These are phyloP conservation scores for Pythium brachiatum DNA, from an alignment of 352 stramenopile species.

Conservation along the genomic window DNA sequence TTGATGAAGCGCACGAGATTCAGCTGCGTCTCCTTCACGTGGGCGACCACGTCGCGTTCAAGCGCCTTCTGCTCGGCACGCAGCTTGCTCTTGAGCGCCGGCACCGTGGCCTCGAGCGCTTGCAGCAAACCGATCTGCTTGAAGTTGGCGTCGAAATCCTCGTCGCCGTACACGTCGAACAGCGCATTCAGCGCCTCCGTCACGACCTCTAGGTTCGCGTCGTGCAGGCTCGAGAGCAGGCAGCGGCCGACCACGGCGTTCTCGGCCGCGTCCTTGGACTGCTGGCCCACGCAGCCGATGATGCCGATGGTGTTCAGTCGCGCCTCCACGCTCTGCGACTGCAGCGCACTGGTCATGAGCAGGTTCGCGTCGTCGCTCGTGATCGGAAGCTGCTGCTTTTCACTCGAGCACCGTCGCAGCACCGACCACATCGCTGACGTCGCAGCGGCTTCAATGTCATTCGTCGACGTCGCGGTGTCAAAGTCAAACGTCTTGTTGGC, in stretches of 20 bases:
- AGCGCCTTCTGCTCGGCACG: conserved; percentile 74
- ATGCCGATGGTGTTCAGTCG: conserved; percentile 76
- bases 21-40: conserved; percentile 84
- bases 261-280: conserved; percentile 52
- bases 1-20: conserved; percentile 90
- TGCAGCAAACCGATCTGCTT: conserved; percentile 57
- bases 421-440: conserved; percentile 74
- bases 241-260: conserved; percentile 74
- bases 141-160: conserved; percentile 79
- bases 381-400: conserved; percentile 56
- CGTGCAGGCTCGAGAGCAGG: conserved; percentile 52
- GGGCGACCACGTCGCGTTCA: conserved; percentile 73
- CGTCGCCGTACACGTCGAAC: conserved; percentile 84
- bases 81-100: conserved; percentile 68
- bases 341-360: conserved; percentile 61
- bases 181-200: conserved; percentile 83
- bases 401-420: conserved; percentile 51
- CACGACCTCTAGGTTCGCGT: conserved; percentile 78
- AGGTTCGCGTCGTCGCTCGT: conserved; percentile 59
- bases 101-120: conserved; percentile 57
- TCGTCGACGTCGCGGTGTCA: conserved; percentile 36
- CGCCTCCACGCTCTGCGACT: conserved; percentile 62
- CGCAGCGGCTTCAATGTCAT: conserved; percentile 66
- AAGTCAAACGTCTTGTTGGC: conserved; percentile 35
- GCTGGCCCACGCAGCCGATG: conserved; percentile 74